Base-by-base conservation (phyloP, 306 rosid species). In the Pueraria montana region DNA sequence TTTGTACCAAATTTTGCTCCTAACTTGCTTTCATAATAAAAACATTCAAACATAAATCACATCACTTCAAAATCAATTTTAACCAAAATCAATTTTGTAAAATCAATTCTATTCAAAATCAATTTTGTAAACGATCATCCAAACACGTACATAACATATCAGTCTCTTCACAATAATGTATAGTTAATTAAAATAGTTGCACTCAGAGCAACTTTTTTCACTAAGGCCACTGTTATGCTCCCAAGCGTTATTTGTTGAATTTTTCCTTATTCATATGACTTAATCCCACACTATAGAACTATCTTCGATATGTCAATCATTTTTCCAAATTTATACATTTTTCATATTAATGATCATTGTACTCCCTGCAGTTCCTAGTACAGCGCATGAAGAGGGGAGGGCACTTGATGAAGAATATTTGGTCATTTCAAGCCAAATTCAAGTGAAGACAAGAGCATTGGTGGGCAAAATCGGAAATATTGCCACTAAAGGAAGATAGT, bases 391-490 rank as follows among this genome's bases (percentile, higher is more conserved):
- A 34, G 6, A 34, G 40, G 40, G 40, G 5, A 34, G 40, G 40
- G 86, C 89, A 32, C 91, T 90, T 58, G 92, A 84, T 59, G 91
- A 87, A 84, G 92, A 82, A 86, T 70, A 49, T 73, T 86, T 21
- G 97, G 92, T 21, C 91, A 89, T 56, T 89, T 92, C 82, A 91
- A 87, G 81, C 91, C 97, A 7, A 92, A 88, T 72, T 84, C 86
- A 59, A 21, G 75, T 1, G 91, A 85, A 42, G 77, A 73, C 65
- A 86, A 80, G 66, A 87, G 91, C 91, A 49, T 26, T 18, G 93
- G 88, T 62, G 70, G 91, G 89, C 74, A 17, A 78, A 84, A 46
- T 75, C 80, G 0, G 83, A 86, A 48, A 55, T 64, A 27, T 27
- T 27, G 32, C 78, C 80, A 3, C 62, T 90, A 48, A 86, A 79